Base-by-base conservation (phyloP, 2,329 filamentous ascomycete genomes). In the Claviceps spartinae region DNA sequence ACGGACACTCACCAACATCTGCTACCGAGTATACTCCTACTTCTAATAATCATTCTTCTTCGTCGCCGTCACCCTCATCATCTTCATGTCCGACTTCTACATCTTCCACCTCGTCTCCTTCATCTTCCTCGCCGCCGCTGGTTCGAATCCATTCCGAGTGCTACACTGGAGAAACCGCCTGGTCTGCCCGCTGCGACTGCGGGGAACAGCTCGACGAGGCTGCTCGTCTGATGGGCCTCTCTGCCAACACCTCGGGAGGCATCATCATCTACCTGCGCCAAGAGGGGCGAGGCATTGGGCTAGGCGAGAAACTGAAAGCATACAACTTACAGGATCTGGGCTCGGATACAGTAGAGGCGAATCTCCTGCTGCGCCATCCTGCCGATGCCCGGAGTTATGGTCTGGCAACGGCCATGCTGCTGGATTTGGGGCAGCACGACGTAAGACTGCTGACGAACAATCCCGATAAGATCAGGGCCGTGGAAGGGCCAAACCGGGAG, bases 141-240 rank as follows among this genome's bases (percentile, higher is more conserved):
- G 91, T 98, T 47, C 80, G 93, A 53, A 98, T 98, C 63, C 93
- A 98, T 67, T 95, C 88, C 3, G 93, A 98, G 69, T 98, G 93
- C 71, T 98, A 98, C 68, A 98, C 93, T 0, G 93, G 93, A 54
- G 93, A 98, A 73, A 98, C 93, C 1, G 93, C 94, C 1, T 97
- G 93, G 93, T 96, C 90, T 7, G 91, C 93, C 38, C 83, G 93
- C 30, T 98, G 93, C 71, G 93, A 98, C 70, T 98, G 93, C 66
- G 93, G 93, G 52, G 93, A 98, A 70, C 93, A 98, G 67, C 77
- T 98, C 2, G 93, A 98, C 66, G 93, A 98, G 71, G 93, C 93
- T 1, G 93, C 91, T 1, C 79, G 93, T 26, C 72, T 98, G 2
- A 98, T 98, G 93, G 85, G 86, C 16, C 72, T 89, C 30, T 83